These are phyloP conservation scores for Cyphellophora europaea DNA, from an alignment of 2,329 filamentous ascomycete genomes.

Conservation along the genomic window DNA sequence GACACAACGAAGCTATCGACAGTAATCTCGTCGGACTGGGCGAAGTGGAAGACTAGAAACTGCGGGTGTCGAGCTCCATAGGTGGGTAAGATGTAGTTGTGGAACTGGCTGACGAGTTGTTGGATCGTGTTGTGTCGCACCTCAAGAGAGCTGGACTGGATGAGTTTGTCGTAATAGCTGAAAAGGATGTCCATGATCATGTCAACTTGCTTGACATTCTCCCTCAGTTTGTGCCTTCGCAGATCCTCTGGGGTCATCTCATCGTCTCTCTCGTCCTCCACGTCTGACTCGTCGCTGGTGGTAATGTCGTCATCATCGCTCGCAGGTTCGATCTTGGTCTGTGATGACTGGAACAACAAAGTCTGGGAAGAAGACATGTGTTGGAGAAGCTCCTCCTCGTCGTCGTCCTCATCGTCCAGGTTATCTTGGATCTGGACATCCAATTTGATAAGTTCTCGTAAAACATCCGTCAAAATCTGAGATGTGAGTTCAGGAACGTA, in stretches of 20 bases:
- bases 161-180: slow-evolving; percentile 59
- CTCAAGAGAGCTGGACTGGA: slow-evolving; percentile 34
- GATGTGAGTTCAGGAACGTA: slow-evolving; percentile 71
- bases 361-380: slow-evolving; percentile 30
- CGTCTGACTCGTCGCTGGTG: slow-evolving; percentile 60
- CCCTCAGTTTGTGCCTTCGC: slow-evolving; percentile 61
- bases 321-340: slow-evolving; percentile 32
- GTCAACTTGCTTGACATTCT: slow-evolving; percentile 86
- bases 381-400: slow-evolving; percentile 62
- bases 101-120: slow-evolving; percentile 75
- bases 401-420: slow-evolving; percentile 85
- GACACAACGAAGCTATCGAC: slow-evolving; percentile 75
- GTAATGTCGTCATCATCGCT: slow-evolving; percentile 24
- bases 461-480: slow-evolving; percentile 73
- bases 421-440: slow-evolving; percentile 94
- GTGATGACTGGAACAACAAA: slow-evolving; percentile 22
- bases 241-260: slow-evolving; percentile 34
- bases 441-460: slow-evolving; percentile 81
- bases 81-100: slow-evolving; percentile 77
- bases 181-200: slow-evolving; percentile 83
- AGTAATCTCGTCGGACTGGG: slow-evolving; percentile 68
- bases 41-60: slow-evolving; percentile 92
- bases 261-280: slow-evolving; percentile 50
- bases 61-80: slow-evolving; percentile 89
- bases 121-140: slow-evolving; percentile 65